Conservation (phyloP, 371 early-diverging fungal species). For the Actinomortierella ambigua region DNA sequence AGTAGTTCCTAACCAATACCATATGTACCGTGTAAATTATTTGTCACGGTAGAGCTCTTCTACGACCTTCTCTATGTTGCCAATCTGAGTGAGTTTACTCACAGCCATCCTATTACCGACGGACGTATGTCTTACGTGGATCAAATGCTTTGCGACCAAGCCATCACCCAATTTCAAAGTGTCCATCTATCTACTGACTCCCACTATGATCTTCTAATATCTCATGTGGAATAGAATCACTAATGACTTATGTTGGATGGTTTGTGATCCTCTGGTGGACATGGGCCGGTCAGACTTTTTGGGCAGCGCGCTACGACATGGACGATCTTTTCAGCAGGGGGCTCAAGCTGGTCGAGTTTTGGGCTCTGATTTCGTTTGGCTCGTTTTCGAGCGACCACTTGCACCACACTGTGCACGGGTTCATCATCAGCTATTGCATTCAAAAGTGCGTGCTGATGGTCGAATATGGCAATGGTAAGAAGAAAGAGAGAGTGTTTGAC, state of each 20-base stretch:
- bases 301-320: conserved; percentile 64
- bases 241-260: conserved; percentile 60
- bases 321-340: conserved; percentile 43
- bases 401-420: conserved; percentile 54
- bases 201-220: no score
- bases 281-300: conserved; percentile 35
- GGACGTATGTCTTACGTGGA: conserved; percentile 21
- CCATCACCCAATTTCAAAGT: no score
- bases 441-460: conserved; percentile 55
- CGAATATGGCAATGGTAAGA: conserved; percentile 62
- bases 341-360: conserved; percentile 54
- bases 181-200: no score
- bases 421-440: conserved; percentile 46
- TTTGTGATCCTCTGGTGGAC: conserved; percentile 68
- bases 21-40: neutral
- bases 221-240: conserved; percentile 48
- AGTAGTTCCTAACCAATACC: no score
- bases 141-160: no score
- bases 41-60: conserved; percentile 50
- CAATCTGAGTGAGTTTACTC: conserved; percentile 62
- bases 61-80: conserved; percentile 66
- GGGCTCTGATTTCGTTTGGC: conserved; percentile 35
- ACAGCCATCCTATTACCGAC: conserved; percentile 61
- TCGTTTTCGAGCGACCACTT: conserved; percentile 44
- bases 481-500: neutral